Evolutionary conservation across 257 asterid genomes (phyloP).

Genomic region (Lavandula angustifolia): DNA sequence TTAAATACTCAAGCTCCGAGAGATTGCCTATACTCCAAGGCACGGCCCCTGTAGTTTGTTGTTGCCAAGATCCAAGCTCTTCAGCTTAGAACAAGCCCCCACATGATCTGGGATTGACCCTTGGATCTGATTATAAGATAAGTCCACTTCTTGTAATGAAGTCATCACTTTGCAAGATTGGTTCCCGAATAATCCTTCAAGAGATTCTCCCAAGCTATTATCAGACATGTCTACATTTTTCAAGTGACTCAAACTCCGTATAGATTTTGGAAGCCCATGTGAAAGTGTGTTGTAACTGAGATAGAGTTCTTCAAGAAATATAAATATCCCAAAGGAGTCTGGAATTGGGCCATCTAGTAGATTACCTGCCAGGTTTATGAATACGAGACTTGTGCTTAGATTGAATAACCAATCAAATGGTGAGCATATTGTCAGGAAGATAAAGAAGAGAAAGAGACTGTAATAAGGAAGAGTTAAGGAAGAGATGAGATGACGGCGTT

Average conservation of each 20-base stretch:
- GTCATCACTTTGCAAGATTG: conserved; percentile 8
- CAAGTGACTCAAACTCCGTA: conserved; percentile 24
- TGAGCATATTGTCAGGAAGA: conserved; percentile 8
- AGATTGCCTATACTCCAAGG: conserved; percentile 28
- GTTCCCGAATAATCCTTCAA: conserved; percentile 11
- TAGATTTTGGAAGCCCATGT: conserved; percentile 36
- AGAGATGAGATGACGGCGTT: background rate
- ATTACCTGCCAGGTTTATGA: conserved; percentile 30
- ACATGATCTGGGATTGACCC: conserved; percentile 30
- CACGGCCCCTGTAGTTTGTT: background rate
- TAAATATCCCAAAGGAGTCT: conserved; percentile 29
- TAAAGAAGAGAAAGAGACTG: conserved; percentile 22
- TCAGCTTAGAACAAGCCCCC: conserved; percentile 10
- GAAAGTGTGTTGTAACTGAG: conserved; percentile 14
- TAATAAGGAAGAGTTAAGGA: conserved; percentile 25
- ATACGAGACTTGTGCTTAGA: conserved; percentile 15
- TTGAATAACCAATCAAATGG: conserved; percentile 29
- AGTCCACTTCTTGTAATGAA: background rate
- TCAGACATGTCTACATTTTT: background rate
- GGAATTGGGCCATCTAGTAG: conserved; percentile 35
- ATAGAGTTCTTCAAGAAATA: conserved; percentile 18
- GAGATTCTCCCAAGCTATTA: conserved; percentile 13
- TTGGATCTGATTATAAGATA: conserved; percentile 27
- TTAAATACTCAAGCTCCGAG: conserved; percentile 11
- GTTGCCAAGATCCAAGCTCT: background rate